A percentile compares a stretch with the other conserved stretches of the same genome.
Evolutionary conservation across 1,139 yeast species (phyloP).

Genomic region (Lodderomyces jiufengensis): DNA sequence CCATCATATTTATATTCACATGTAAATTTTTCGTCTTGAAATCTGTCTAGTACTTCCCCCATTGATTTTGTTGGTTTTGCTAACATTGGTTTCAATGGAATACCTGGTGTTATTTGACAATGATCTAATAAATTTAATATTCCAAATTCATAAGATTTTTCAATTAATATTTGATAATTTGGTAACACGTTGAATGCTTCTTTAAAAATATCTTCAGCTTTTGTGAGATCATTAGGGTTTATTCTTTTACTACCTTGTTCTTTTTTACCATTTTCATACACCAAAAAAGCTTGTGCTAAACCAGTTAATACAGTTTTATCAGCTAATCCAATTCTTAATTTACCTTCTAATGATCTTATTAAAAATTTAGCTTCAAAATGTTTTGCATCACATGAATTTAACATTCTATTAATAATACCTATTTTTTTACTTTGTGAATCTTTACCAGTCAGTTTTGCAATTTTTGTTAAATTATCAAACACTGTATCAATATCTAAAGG

Average conservation of each 20-base stretch:
- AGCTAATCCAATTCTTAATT: conserved; percentile 87
- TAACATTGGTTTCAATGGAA: conserved; percentile 95
- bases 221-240: conserved; percentile 20
- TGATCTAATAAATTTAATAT: conserved; percentile 60
- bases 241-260: conserved; percentile 18
- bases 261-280: conserved; percentile 41
- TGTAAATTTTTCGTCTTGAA: conserved; percentile 80
- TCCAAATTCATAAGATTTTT: conserved; percentile 64
- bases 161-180: conserved; percentile 75
- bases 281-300: conserved; percentile 76
- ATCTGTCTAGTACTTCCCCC: conserved; percentile 83
- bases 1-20: conserved; percentile 98
- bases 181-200: conserved; percentile 93
- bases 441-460: conserved; percentile 79
- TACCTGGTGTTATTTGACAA: conserved; percentile 81
- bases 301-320: conserved; percentile 87
- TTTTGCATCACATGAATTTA: conserved; percentile 80
- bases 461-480: conserved; percentile 67
- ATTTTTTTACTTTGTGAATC: conserved; percentile 80
- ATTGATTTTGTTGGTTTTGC: conserved; percentile 97
- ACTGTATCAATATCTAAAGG: conserved; percentile 72
- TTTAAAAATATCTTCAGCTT: conserved; percentile 75
- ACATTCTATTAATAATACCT: conserved; percentile 71
- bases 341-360: conserved; percentile 88
- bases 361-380: conserved; percentile 78